A percentile compares a stretch with the other conserved stretches of the same genome.
Conservation (phyloP, 148 eudicot species). For the Camellia granthamiana region DNA sequence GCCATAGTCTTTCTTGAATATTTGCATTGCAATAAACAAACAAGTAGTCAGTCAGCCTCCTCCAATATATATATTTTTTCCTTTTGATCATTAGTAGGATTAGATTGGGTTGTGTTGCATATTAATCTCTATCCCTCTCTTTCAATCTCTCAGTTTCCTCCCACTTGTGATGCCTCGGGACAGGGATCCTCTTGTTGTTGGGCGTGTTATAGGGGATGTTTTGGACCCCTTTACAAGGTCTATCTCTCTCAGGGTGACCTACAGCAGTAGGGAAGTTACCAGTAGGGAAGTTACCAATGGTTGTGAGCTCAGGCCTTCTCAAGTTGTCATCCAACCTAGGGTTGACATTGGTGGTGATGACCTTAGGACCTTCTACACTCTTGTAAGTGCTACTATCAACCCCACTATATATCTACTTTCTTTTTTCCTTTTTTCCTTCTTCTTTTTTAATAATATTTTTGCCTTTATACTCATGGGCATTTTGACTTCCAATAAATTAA, state of each 20-base stretch:
- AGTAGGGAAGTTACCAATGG: conserved; percentile 43
- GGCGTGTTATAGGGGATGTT: conserved; percentile 79
- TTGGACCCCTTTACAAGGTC: conserved; percentile 64
- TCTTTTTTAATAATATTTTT: not conserved
- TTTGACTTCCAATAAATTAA: too few relatives aligned
- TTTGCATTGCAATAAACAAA: too few relatives aligned
- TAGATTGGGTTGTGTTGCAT: too few relatives aligned
- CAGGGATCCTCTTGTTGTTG: conserved; percentile 70
- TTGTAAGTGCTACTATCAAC: conserved; percentile 32
- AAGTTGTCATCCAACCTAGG: conserved; percentile 66
- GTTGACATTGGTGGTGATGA: conserved; percentile 78
- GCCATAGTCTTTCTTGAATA: too few relatives aligned
- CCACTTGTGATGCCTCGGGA: conserved; percentile 19
- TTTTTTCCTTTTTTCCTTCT: not conserved
- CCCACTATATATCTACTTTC: not conserved
- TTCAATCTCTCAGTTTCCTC: too few relatives aligned
- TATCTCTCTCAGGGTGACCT: conserved; percentile 39
- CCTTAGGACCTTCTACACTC: conserved; percentile 72
- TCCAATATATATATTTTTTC: too few relatives aligned
- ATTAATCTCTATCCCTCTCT: too few relatives aligned
- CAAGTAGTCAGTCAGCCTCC: too few relatives aligned
- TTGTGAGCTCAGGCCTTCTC: conserved; percentile 74
- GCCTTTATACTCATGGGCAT: too few relatives aligned
- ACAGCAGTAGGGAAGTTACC: conserved; percentile 25
- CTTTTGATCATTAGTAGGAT: too few relatives aligned